Percentiles rank a stretch among this genome's conserved stretches.
Evolutionary conservation across 208 protist species (phyloP).

Genomic region (Acanthamoeba pearcei): DNA sequence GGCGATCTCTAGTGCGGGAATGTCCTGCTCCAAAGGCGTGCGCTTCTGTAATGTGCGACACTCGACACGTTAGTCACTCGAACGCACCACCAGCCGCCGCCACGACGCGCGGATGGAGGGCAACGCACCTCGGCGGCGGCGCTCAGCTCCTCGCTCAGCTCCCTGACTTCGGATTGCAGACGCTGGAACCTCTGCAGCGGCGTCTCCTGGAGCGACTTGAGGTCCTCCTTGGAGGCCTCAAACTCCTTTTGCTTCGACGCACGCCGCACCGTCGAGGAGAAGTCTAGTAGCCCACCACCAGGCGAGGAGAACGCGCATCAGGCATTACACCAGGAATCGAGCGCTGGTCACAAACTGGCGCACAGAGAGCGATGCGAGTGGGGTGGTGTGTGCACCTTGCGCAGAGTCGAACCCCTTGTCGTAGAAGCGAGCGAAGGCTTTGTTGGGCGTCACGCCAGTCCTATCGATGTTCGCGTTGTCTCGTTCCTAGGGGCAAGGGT

Average conservation of each 20-base stretch:
- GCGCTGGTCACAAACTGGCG: neutral
- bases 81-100: neutral
- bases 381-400: neutral
- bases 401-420: conserved; percentile 15
- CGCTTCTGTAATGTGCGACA: neutral
- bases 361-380: neutral
- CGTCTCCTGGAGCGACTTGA: conserved; percentile 25
- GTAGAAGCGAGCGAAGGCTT: conserved; percentile 64
- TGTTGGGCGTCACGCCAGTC: conserved; percentile 27
- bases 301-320: neutral
- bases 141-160: conserved; percentile 71
- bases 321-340: neutral
- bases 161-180: conserved; percentile 66
- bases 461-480: conserved; percentile 67
- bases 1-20: conserved; percentile 42
- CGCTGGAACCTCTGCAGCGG: conserved; percentile 74
- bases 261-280: conserved; percentile 9
- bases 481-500: neutral
- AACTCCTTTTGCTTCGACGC: conserved; percentile 57
- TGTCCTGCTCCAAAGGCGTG: conserved; percentile 73
- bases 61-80: neutral
- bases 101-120: neutral
- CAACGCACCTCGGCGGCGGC: neutral
- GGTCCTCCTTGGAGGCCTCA: conserved; percentile 71
- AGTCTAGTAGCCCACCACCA: conserved; percentile 1